These are phyloP conservation scores for Cordyceps cicadae DNA, from an alignment of 2,329 filamentous ascomycete species.

Conservation along the genomic window DNA sequence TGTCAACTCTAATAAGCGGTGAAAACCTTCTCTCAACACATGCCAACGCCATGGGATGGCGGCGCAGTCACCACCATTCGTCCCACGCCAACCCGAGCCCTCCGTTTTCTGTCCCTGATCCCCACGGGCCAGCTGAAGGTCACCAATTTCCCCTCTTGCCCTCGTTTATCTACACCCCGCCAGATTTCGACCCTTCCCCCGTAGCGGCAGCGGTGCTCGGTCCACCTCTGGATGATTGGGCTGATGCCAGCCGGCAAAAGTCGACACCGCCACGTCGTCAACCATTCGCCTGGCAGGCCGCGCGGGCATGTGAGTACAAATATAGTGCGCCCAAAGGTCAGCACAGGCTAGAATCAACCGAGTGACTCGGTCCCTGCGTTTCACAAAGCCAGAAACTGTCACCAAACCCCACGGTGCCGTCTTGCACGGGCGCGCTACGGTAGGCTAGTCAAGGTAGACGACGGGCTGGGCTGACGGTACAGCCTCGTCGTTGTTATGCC, in stretches of 20 bases:
- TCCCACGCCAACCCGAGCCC: background rate
- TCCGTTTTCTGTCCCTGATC: background rate
- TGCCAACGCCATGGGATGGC: constrained; percentile 4
- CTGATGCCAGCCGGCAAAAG: background rate
- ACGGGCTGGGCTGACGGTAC: too few species aligned
- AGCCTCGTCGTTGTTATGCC: too few species aligned
- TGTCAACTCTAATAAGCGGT: constrained; percentile 6
- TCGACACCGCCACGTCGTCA: background rate
- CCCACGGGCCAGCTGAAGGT: background rate
- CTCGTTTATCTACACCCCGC: background rate
- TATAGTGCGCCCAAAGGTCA: too few species aligned
- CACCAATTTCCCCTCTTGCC: background rate
- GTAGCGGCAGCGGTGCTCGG: background rate
- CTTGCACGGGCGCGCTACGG: too few species aligned
- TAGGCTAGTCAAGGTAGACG: too few species aligned
- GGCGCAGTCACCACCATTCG: background rate
- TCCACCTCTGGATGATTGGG: background rate
- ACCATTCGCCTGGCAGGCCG: too few species aligned
- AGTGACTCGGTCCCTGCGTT: too few species aligned
- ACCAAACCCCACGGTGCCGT: too few species aligned
- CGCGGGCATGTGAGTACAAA: too few species aligned
- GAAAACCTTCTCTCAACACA: constrained; percentile 4
- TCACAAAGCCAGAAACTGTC: too few species aligned
- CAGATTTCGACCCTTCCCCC: background rate
- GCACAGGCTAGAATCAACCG: too few species aligned